A percentile compares a stretch with the other conserved stretches of the same genome.
These are phyloP conservation scores for Letharia columbiana DNA, from an alignment of 495 filamentous ascomycete species.

Conservation along the genomic window DNA sequence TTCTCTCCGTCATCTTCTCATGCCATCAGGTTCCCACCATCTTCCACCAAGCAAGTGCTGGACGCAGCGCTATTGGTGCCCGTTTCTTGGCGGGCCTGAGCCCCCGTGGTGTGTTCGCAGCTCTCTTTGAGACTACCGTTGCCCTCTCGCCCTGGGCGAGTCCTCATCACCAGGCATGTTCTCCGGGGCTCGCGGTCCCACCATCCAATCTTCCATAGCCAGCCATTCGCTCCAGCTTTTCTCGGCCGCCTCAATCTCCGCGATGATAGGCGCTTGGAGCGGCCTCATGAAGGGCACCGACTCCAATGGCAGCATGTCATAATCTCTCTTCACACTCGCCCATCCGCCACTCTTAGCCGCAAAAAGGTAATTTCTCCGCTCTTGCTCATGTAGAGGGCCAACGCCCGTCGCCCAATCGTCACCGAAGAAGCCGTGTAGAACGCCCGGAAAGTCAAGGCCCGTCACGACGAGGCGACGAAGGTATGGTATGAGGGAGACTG, in stretches of 20 bases:
- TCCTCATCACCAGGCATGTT: conserved; percentile 20
- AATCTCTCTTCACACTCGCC: conserved; percentile 77
- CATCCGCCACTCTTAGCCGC: conserved; percentile 87
- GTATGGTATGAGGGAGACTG: conserved; percentile 76
- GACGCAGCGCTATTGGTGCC: background rate
- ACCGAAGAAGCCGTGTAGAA: conserved; percentile 91
- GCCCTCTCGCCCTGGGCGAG: background rate
- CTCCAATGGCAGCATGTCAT: conserved; percentile 75
- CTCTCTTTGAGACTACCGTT: background rate
- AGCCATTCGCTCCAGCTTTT: conserved; percentile 76
- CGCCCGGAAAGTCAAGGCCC: conserved; percentile 74
- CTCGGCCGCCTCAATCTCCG: conserved; percentile 80
- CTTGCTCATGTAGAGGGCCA: conserved; percentile 75
- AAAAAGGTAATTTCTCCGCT: conserved; percentile 90
- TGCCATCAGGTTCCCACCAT: background rate
- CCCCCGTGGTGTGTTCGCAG: background rate
- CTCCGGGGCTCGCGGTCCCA: conserved; percentile 55
- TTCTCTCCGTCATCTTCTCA: background rate
- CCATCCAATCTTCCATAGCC: conserved; percentile 95
- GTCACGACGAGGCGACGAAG: conserved; percentile 85
- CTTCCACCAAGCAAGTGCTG: background rate
- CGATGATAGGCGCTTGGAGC: conserved; percentile 60
- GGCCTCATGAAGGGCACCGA: conserved; percentile 80
- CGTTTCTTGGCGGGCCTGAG: background rate
- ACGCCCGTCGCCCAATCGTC: conserved; percentile 79